phyloP scores from a whole-genome alignment of 2,329 filamentous ascomycete species.

The Blastomyces parvus region DNA sequence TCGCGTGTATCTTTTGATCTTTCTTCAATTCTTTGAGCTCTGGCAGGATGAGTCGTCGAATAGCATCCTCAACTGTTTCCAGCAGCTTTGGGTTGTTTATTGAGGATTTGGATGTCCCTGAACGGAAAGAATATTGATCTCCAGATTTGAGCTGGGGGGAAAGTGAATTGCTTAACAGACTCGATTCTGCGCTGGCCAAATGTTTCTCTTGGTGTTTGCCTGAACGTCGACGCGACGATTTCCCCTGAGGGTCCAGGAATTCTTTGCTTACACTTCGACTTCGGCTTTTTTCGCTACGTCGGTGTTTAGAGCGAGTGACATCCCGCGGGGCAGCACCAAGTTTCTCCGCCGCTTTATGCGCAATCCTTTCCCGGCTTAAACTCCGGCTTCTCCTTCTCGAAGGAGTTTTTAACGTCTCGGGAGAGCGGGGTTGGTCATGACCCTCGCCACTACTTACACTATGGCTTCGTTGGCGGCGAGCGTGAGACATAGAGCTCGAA shows the following conservation, averaged over 20 bases:
- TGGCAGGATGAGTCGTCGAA: slow-evolving; percentile 77
- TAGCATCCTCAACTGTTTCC: slow-evolving; percentile 87
- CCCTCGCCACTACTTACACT: slow-evolving; percentile 52
- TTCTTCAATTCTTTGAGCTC: slow-evolving; percentile 87
- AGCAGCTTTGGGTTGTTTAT: slow-evolving; percentile 88
- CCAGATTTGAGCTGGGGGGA: slow-evolving; percentile 46
- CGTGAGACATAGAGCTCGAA: slow-evolving; percentile 36
- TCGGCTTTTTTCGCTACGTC: slow-evolving; percentile 36
- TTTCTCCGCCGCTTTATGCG: slow-evolving; percentile 60
- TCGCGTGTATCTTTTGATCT: slow-evolving; percentile 70
- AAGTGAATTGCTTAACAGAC: slow-evolving; percentile 48
- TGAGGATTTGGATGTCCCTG: slow-evolving; percentile 56
- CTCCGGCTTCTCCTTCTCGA: slow-evolving; percentile 47
- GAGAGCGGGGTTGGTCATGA: slow-evolving; percentile 8
- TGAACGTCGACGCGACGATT: slow-evolving; percentile 5
- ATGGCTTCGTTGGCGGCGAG: slow-evolving; percentile 44
- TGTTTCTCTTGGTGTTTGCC: slow-evolving; percentile 40
- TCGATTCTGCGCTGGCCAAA: slow-evolving; percentile 50
- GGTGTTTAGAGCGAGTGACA: slow-evolving; percentile 35
- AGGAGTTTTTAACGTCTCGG: slow-evolving; percentile 46
- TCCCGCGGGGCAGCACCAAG: slow-evolving; percentile 45
- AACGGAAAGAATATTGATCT: slow-evolving; percentile 50
- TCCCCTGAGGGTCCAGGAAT: slow-evolving; percentile 32
- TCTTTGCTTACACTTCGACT: slow-evolving; percentile 41
- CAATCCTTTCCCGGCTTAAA: slow-evolving; percentile 53